A percentile compares a stretch with the other conserved stretches of the same genome.
Conservation (phyloP, 257 asterid species). For the Scutellaria baicalensis region DNA sequence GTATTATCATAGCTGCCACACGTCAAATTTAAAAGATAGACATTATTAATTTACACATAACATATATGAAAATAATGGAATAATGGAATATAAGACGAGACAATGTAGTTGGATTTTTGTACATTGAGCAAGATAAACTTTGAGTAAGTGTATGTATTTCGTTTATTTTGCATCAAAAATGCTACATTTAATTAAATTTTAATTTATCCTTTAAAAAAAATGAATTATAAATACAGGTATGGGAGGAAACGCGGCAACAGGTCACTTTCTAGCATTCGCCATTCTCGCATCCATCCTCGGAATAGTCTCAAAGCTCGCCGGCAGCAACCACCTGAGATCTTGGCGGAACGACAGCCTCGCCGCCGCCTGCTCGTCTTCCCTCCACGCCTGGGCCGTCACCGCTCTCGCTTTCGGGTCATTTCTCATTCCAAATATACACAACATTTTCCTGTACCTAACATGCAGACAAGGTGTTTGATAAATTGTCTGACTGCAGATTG, state of each 20-base stretch:
- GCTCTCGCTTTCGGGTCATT: constrained; percentile 65
- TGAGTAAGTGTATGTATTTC: too few relatives aligned
- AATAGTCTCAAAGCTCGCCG: constrained; percentile 54
- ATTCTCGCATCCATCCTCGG: constrained; percentile 51
- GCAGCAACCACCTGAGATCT: constrained; percentile 54
- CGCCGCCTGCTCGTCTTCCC: constrained; percentile 53
- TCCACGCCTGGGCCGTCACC: constrained; percentile 68
- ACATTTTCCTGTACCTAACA: too few relatives aligned
- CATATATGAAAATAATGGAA: too few relatives aligned
- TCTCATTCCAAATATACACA: neutral
- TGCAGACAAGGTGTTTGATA: neutral
- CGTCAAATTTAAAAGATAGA: too few relatives aligned
- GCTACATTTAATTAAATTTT: too few relatives aligned
- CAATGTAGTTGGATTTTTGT: too few relatives aligned
- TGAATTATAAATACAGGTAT: constrained; percentile 59
- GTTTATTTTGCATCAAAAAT: too few relatives aligned
- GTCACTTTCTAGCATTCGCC: constrained; percentile 45
- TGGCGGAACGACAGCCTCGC: constrained; percentile 82
- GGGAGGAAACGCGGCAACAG: constrained; percentile 87
- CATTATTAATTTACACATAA: too few relatives aligned
- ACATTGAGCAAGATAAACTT: too few relatives aligned
- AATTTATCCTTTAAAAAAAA: too few relatives aligned
- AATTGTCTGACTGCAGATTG: constrained; percentile 22
- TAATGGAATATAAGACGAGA: too few relatives aligned
- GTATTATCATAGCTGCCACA: too few relatives aligned